Evolutionary conservation across 2,329 filamentous ascomycete species (phyloP), one percentile per base, ranked within the genome.

Genomic region (Neopestalotiopsis sp.): DNA sequence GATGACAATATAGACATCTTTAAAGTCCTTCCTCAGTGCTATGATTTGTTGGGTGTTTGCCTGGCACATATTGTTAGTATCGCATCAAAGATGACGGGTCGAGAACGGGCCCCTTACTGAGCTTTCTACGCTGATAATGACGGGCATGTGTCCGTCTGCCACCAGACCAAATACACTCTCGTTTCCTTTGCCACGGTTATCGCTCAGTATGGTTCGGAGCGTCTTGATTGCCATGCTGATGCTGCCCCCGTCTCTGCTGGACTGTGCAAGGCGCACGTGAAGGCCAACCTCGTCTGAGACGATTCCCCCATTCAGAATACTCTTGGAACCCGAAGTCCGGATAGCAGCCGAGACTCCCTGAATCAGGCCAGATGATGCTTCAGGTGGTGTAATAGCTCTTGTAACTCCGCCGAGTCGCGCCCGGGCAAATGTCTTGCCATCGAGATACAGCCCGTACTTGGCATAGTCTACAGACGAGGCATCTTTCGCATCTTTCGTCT

Each of bases 321-420:
- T 80, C 17, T 79, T 78, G 56, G 78, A 78, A 24, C 75, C 78
- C 38, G 78, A 76, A 4, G 81, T 83, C 59, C 77, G 75, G 70
- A 85, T 78, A 4, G 81, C 82, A 0, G 78, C 78, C 68, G 81
- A 84, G n/a, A 85, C 80, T 17, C 83, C 84, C 5, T 74, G 74
- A 4, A 81, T 71, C 24, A 81, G 80, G 10, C 73, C 66, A 10
- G 56, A n/a, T 17, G 49, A 30, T 34, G 17, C 14, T 4, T 77
- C 32, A 2, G 83, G 84, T 4, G 81, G 74, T 1, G 83, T 82
- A 10, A 86, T 75, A 1, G 82, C 81, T 63, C 77, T 77, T 4
- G 83, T 85, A 20, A 85, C 77, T 20, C 84, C 84, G 17, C 80
- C 83, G 20, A 84, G 74, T 32, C 80, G 78, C 12, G 83, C 83